Base-by-base conservation (phyloP, 129 eudicot species). In the Deinandra increscens region DNA sequence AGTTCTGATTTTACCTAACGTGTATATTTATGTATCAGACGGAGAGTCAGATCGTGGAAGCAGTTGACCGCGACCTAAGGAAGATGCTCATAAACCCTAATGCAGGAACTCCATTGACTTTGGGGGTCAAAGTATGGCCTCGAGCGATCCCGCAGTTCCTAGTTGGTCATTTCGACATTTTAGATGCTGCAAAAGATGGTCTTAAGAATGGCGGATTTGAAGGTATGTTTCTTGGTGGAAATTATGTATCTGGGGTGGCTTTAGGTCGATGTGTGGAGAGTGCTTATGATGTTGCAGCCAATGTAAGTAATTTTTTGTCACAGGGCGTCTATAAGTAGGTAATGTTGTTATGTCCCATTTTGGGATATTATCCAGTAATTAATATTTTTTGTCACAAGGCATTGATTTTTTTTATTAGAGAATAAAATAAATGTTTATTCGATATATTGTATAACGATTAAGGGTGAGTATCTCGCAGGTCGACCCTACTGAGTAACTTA, bases 111-210 rank as follows among this genome's bases (percentile, higher is more conserved):
- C 88, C 95, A 6, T 62, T 81, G 61, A 78, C 73, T 13, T 66
- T 92, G 76, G 98, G 95, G 23, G 95, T 86, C 49, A 81, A 84
- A 39, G 88, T 92, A 67, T 92, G 98, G 98, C 95, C 95, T 49
- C 84, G 78, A 75, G 98, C 98, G 43, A 92, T 92, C 22, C 98
- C 98, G 37, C 98, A 92, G 71, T 92, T 88, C 75, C 63, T 83
- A 66, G 54, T 92, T 10, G 96, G 98, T 53, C 98, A 92, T 78
- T 79, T 80, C 43, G 98, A 88, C 70, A 64, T 82, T 31, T 67
- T 92, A 64, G 85, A 86, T 59, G 68, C 81, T 60, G 88, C 95
- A 38, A 89, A 83, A 83, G 43, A 68, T 64, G 89, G 91, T 75
- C 88, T 92, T 33, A 66, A 65, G 48, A 33, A 43, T 10, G 87